Percentiles rank a stretch among this genome's conserved stretches.
Evolutionary conservation across 2,329 filamentous ascomycete genomes (phyloP).

Genomic region (Sporothrix pallida): DNA sequence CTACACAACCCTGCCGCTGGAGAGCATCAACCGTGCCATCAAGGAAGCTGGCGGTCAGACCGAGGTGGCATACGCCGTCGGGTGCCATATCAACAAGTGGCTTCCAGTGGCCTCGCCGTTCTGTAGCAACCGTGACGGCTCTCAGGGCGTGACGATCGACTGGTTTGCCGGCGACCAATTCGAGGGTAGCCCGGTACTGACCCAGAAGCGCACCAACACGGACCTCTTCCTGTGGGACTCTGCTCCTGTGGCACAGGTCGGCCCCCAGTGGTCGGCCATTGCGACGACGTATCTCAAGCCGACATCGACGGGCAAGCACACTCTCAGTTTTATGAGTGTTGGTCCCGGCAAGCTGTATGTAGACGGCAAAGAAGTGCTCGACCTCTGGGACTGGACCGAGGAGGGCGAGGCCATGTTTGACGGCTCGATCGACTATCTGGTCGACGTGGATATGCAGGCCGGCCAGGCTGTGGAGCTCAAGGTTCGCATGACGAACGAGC

Average conservation of each 20-base stretch:
- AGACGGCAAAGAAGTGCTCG: slow-evolving; percentile 63
- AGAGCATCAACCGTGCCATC: slow-evolving; percentile 63
- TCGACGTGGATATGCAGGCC: slow-evolving; percentile 64
- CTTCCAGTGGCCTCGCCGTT: slow-evolving; percentile 65
- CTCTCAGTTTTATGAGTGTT: slow-evolving; percentile 70
- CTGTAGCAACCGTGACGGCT: slow-evolving; percentile 61
- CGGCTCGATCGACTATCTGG: slow-evolving; percentile 67
- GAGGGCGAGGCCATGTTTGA: slow-evolving; percentile 75
- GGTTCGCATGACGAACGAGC: slow-evolving; percentile 70
- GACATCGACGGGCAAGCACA: slow-evolving; percentile 65
- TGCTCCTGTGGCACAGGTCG: slow-evolving; percentile 63
- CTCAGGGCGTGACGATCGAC: slow-evolving; percentile 66
- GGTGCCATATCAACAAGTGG: slow-evolving; percentile 70
- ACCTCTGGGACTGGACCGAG: slow-evolving; percentile 73
- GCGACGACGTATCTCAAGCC: slow-evolving; percentile 66
- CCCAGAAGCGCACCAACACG: slow-evolving; percentile 66
- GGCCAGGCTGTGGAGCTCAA: slow-evolving; percentile 65
- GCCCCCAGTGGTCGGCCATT: slow-evolving; percentile 68
- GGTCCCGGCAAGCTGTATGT: slow-evolving; percentile 67
- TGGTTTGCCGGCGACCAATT: slow-evolving; percentile 70
- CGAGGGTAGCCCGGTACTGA: slow-evolving; percentile 60
- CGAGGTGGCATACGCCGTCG: slow-evolving; percentile 64
- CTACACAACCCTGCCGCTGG: slow-evolving; percentile 68
- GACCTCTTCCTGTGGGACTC: slow-evolving; percentile 75
- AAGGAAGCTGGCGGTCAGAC: slow-evolving; percentile 52